Conservation (phyloP, 805 yeast species). For the Saturnispora serradocipensis region DNA sequence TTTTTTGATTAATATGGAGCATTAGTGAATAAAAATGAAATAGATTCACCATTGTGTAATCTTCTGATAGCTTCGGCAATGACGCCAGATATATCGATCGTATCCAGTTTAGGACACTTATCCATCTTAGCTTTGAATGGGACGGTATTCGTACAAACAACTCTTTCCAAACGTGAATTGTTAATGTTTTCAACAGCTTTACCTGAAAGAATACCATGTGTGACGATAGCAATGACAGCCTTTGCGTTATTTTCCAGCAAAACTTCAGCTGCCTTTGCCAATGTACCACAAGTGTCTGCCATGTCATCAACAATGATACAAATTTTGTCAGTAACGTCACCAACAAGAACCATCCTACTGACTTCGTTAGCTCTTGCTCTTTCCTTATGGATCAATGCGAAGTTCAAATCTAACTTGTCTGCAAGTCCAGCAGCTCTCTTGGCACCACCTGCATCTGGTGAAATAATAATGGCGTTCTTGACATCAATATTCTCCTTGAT, state of each 20-base stretch:
- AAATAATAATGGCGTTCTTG: constrained; percentile 61
- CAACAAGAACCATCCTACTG: constrained; percentile 75
- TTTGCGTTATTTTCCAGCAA: constrained; percentile 59
- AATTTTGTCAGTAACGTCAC: constrained; percentile 68
- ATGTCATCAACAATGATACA: constrained; percentile 79
- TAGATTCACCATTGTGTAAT: constrained; percentile 80
- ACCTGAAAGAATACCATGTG: constrained; percentile 73
- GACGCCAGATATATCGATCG: constrained; percentile 63
- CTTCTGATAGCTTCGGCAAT: constrained; percentile 78
- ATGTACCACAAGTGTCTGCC: constrained; percentile 87
- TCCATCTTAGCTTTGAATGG: constrained; percentile 60
- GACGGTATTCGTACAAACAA: constrained; percentile 74
- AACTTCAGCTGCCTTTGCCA: constrained; percentile 75
- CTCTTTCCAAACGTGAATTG: constrained; percentile 54
- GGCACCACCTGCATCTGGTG: constrained; percentile 90
- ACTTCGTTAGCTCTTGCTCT: constrained; percentile 79
- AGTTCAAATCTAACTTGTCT: constrained; percentile 67
- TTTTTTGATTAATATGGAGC: constrained; percentile 36
- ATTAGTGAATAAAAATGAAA: constrained; percentile 66
- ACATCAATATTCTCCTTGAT: constrained; percentile 53
- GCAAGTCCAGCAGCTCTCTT: constrained; percentile 83
- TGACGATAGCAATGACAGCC: constrained; percentile 71
- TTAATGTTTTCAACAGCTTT: constrained; percentile 65
- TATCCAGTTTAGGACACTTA: constrained; percentile 53
- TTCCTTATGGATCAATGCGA: constrained; percentile 80